These are phyloP conservation scores for Cutaneotrichosporon curvatum DNA, from an alignment of 1,284 basidiomycete genomes.

Conservation along the genomic window DNA sequence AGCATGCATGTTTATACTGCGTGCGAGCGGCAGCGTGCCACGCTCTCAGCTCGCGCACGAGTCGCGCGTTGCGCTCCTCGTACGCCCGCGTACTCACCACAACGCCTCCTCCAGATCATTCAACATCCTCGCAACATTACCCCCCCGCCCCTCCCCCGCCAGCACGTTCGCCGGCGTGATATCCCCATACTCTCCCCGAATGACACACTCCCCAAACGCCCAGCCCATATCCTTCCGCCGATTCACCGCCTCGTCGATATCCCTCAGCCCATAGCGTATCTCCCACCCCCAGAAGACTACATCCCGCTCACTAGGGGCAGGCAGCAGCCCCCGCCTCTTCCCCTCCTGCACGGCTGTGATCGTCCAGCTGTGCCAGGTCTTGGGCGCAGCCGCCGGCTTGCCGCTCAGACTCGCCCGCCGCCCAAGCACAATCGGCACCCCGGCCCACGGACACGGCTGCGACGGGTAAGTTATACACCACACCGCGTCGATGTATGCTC, in stretches of 20 bases:
- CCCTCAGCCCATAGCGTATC: slow-evolving; percentile 29
- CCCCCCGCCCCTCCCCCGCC: slow-evolving; percentile 20
- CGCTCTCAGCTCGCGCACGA: not conserved
- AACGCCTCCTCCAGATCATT: slow-evolving; percentile 42
- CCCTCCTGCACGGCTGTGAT: slow-evolving; percentile 37
- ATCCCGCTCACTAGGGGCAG: slow-evolving; percentile 20
- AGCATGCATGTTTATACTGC: too few relatives aligned
- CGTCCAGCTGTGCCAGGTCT: slow-evolving; percentile 29
- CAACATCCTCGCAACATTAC: slow-evolving; percentile 31
- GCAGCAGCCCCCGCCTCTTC: slow-evolving; percentile 24
- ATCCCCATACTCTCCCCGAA: slow-evolving; percentile 29
- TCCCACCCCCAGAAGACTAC: slow-evolving; percentile 35
- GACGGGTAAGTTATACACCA: slow-evolving; percentile 28
- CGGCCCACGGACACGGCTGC: slow-evolving; percentile 15
- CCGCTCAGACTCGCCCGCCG: not conserved
- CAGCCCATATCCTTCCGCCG: slow-evolving; percentile 34
- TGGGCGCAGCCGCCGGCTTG: not conserved
- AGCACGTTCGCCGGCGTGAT: slow-evolving; percentile 27
- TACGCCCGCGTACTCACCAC: slow-evolving; percentile 25
- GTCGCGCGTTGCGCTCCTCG: not conserved
- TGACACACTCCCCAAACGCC: slow-evolving; percentile 31
- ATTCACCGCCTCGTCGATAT: slow-evolving; percentile 40
- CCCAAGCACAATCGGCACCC: slow-evolving; percentile 1
- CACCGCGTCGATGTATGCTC: slow-evolving; percentile 37
- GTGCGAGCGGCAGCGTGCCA: too few relatives aligned